Evolutionary conservation across 2,329 filamentous ascomycete genomes (phyloP), one percentile per base, ranked within the genome.

Genomic region (Pestalotiopsis sp.): DNA sequence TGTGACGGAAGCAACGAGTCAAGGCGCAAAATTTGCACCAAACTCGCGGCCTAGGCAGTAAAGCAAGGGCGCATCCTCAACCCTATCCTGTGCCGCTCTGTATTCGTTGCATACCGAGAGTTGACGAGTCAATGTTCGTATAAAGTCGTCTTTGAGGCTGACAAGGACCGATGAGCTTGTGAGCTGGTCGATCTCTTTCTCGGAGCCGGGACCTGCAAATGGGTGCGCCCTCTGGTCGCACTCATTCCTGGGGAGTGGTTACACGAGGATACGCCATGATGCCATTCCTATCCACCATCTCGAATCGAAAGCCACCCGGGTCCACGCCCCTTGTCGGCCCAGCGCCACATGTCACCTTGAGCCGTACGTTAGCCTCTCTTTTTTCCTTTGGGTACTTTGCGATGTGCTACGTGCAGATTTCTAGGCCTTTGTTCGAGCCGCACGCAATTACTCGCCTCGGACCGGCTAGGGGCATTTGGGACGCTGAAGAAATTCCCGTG

Each of bases 251-350:
- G 45, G 45, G 45, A 52, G 45, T 52, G 57, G 61, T 64, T 49
- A 13, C 61, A 64, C 61, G 13, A 63, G 7, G 25, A 36, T 6
- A 45, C 61, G 61, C 61, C 61, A 64, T 64, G 61, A 45, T 64
- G 39, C 61, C 14, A 64, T n/a, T 62, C 17, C 45, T n/a, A 52
- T 52, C 45, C 23, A 52, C 45, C 17, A 52, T 52, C 9, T 52
- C 17, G 45, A 52, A 49, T 49, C 41, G 13, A 49, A 52, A 20
- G 45, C 45, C 7, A n/a, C 45, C 45, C n/a, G 17, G 20, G 45
- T 20, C 20, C 45, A n/a, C 20, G 17, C 45, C 45, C 45, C 45
- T 52, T 20, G 45, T 52, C 45, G 45, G 41, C 45, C 9, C 45
- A 52, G 45, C 41, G 61, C 61, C 25, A 38, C 61, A 64, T 45